These are phyloP conservation scores for Cyclotella cryptica DNA, from an alignment of 108 stramenopile genomes.

Conservation along the genomic window DNA sequence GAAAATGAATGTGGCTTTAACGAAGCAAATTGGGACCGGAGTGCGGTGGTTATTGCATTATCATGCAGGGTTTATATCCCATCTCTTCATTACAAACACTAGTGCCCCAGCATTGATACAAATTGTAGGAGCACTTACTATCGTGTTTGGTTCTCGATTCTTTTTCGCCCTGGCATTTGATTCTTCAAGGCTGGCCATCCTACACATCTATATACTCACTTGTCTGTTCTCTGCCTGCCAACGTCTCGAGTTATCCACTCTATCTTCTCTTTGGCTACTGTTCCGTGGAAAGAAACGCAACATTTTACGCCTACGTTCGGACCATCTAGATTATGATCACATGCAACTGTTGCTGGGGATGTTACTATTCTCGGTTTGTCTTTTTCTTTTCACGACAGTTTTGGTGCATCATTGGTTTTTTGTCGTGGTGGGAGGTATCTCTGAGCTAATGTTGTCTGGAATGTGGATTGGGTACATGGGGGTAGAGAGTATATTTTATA, in stretches of 20 bases:
- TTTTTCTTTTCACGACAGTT: constrained; percentile 88
- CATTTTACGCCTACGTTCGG: constrained; percentile 81
- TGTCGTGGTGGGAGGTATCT: constrained; percentile 38
- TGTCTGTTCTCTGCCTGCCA: constrained; percentile 51
- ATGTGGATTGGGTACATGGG: constrained; percentile 25
- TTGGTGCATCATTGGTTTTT: constrained; percentile 86
- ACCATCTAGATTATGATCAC: constrained; percentile 87
- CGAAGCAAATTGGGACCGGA: constrained; percentile 61
- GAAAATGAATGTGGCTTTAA: constrained; percentile 82
- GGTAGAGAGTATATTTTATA: constrained; percentile 23
- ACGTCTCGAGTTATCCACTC: constrained; percentile 60
- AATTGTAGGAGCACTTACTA: constrained; percentile 22
- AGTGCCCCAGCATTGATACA: background rate
- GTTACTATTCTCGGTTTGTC: constrained; percentile 81
- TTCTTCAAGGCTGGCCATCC: constrained; percentile 52
- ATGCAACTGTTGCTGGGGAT: constrained; percentile 87
- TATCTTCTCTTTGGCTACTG: constrained; percentile 81
- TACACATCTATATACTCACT: constrained; percentile 65
- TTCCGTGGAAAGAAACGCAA: constrained; percentile 95
- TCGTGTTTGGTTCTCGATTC: constrained; percentile 38
- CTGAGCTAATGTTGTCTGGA: constrained; percentile 13
- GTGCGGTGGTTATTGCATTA: constrained; percentile 41
- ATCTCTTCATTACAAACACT: constrained; percentile 7
- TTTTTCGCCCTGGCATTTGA: constrained; percentile 68
- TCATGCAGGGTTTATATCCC: constrained; percentile 27